Evolutionary conservation across 139 green algal species (phyloP), one percentile per base, ranked within the genome.

Genomic region (Chlamydomonas asymmetrica): DNA sequence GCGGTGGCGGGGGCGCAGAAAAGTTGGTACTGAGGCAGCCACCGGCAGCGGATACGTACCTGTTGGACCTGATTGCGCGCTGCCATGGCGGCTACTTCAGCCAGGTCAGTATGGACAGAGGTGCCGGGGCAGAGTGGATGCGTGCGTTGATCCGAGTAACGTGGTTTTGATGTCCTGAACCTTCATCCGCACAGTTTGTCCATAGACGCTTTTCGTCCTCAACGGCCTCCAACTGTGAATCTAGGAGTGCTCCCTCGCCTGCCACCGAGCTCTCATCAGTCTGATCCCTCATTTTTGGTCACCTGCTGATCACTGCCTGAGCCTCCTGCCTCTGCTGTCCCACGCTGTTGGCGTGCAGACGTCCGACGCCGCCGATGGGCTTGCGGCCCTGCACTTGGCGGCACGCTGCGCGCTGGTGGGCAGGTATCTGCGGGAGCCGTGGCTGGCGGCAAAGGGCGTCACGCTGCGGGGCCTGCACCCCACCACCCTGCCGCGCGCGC

Each of bases 401-500:
- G 34, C 69, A 54, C 66, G 39, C n/a, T 75, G 69, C 39, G 69
- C 69, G 54, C 32, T 75, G 29, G 66, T 22, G 54, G 69, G 69
- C 39, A 54, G 69, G 54, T 75, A 75, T 40, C 69, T 75, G n/a
- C 69, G 69, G 29, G 9, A 52, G 38, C 69, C 59, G 38, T 29
- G 40, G 5, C 34, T 75, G 56, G 57, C 43, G 56, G 56, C 69
- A n/a, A 38, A 37, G 37, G 54, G 69, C 54, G 49, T 39, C 16
- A 20, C 49, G 6, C 38, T 75, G 37, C 54, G 56, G 29, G 69
- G 66, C 5, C 69, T 60, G 29, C n/a, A 49, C 22, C 69, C 69
- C 32, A 10, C 52, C 37, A 34, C 9, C 4, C 69, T 66, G 40
- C 70, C 70, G 31, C 57, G 56, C 29, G 54, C 70, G 56, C 57